These are phyloP conservation scores for Aspergillus sp. DNA, from an alignment of 2,329 filamentous ascomycete genomes.

Conservation along the genomic window DNA sequence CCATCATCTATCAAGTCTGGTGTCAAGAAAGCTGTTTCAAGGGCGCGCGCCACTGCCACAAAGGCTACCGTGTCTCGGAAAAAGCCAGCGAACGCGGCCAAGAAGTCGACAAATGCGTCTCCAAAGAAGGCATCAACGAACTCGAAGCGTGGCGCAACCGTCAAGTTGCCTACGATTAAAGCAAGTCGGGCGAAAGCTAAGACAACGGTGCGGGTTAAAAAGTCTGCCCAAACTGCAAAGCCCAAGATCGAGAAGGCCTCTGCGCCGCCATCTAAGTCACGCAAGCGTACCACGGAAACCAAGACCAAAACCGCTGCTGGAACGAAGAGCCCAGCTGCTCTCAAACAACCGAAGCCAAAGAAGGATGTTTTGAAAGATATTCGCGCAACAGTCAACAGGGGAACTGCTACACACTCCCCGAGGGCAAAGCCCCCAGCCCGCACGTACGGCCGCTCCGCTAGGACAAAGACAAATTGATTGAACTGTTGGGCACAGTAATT, in stretches of 20 bases:
- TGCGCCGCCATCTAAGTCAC: conserved; percentile 23
- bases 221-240: conserved; percentile 14
- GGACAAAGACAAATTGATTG: conserved; percentile 6
- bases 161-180: conserved; percentile 32
- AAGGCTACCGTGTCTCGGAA: conserved; percentile 18
- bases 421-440: conserved; percentile 1
- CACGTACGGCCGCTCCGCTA: neutral
- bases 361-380: conserved; percentile 11
- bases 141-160: conserved; percentile 18
- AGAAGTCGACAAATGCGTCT: conserved; percentile 16
- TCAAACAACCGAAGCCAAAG: conserved; percentile 16
- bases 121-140: conserved; percentile 14
- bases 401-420: neutral
- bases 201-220: conserved; percentile 20
- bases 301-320: conserved; percentile 30
- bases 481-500: neutral
- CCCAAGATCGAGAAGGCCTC: conserved; percentile 17
- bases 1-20: conserved; percentile 33
- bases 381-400: conserved; percentile 8
- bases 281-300: conserved; percentile 28
- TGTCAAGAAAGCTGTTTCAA: conserved; percentile 32
- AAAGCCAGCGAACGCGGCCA: conserved; percentile 16
- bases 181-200: conserved; percentile 27
- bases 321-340: conserved; percentile 21
- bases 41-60: conserved; percentile 22